Evolutionary conservation across 352 stramenopile species (phyloP).

Genomic region (Saprolegnia diclina): DNA sequence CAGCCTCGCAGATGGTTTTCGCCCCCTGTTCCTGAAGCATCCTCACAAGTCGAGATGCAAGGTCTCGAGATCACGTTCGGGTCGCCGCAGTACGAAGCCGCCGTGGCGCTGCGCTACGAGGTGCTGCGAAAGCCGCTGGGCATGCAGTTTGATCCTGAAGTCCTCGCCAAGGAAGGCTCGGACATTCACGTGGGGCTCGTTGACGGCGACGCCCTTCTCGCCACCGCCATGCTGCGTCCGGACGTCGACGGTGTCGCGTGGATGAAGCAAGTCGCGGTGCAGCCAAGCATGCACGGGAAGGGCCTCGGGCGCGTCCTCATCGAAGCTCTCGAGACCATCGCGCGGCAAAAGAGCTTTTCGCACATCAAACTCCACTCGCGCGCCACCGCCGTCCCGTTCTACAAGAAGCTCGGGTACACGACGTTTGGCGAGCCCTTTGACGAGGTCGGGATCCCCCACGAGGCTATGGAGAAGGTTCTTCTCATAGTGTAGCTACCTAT

Average conservation of each 20-base stretch:
- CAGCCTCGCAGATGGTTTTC: too few species aligned
- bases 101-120: conserved; percentile 14
- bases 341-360: neutral
- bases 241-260: neutral
- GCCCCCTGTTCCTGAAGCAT: too few species aligned
- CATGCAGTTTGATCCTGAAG: neutral
- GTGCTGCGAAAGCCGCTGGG: conserved; percentile 24
- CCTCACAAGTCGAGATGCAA: neutral
- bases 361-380: conserved; percentile 21
- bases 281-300: conserved; percentile 10
- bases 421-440: neutral
- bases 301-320: conserved; percentile 23
- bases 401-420: conserved; percentile 23
- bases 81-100: conserved; percentile 13
- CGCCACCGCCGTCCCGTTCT: conserved; percentile 15
- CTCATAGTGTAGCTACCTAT: neutral
- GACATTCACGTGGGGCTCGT: conserved; percentile 22
- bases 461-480: conserved; percentile 11
- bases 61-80: conserved; percentile 15
- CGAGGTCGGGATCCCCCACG: conserved; percentile 19
- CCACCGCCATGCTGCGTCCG: conserved; percentile 12
- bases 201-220: neutral
- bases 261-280: conserved; percentile 27
- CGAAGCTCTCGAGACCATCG: conserved; percentile 10
- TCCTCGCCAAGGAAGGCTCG: conserved; percentile 8